Conservation (phyloP, 2,329 filamentous ascomycete genomes). For the Fusarium tupiense region DNA sequence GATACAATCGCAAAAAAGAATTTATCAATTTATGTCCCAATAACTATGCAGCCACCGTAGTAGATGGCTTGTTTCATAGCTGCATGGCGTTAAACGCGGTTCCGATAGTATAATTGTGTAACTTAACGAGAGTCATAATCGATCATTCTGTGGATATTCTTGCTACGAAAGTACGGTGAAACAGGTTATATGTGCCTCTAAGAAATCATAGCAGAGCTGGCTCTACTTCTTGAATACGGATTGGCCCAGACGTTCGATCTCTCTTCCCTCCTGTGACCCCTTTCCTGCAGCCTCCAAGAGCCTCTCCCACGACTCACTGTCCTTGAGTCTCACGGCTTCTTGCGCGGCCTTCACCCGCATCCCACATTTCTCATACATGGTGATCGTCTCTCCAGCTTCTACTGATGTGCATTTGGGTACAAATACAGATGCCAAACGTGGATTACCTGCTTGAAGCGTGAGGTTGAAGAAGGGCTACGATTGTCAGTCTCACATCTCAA, state of each 20-base stretch:
- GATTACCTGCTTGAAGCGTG: slow-evolving; percentile 87
- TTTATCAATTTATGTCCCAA: not conserved
- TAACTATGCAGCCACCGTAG: slow-evolving; percentile 15
- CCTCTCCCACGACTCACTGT: slow-evolving; percentile 77
- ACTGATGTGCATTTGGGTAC: slow-evolving; percentile 86
- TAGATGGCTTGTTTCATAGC: not conserved
- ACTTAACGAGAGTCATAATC: not conserved
- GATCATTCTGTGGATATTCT: not conserved
- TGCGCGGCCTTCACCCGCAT: slow-evolving; percentile 89
- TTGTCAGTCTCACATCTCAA: slow-evolving; percentile 24
- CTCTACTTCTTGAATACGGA: slow-evolving; percentile 61
- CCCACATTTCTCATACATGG: slow-evolving; percentile 97
- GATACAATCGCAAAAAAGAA: not conserved
- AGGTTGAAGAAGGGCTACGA: slow-evolving; percentile 88
- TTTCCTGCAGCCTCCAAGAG: slow-evolving; percentile 79
- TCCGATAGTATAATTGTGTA: not conserved
- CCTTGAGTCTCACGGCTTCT: slow-evolving; percentile 85
- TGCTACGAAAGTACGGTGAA: slow-evolving; percentile 5
- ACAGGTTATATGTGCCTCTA: slow-evolving; percentile 7
- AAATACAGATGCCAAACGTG: slow-evolving; percentile 83
- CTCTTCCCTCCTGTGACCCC: slow-evolving; percentile 71
- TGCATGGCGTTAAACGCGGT: slow-evolving; percentile 10
- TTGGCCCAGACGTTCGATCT: slow-evolving; percentile 83
- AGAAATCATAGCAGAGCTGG: slow-evolving; percentile 10
- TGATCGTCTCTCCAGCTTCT: slow-evolving; percentile 74